These are phyloP conservation scores for Curvularia sp. DNA, from an alignment of 2,329 filamentous ascomycete genomes.

Conservation along the genomic window DNA sequence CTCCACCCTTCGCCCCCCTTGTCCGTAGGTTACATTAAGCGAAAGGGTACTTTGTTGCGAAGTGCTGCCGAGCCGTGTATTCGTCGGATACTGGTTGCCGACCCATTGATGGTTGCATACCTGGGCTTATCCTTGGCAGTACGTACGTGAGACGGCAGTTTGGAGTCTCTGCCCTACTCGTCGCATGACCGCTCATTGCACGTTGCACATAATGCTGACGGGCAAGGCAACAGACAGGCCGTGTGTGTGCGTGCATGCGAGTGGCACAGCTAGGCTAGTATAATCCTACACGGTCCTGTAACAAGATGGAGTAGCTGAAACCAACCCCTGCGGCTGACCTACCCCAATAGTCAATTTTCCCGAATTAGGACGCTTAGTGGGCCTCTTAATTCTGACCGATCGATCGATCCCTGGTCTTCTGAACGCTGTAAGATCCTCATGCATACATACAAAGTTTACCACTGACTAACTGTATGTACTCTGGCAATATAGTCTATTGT, in stretches of 20 bases:
- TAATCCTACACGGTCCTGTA: slow-evolving; percentile 28
- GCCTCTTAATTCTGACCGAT: slow-evolving; percentile 11
- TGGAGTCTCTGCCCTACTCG: slow-evolving; percentile 1
- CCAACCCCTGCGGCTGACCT: slow-evolving; percentile 22
- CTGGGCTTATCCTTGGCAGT: slow-evolving; percentile 7
- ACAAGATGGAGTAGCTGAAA: slow-evolving; percentile 27
- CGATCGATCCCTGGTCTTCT: slow-evolving; percentile 14
- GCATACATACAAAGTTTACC: slow-evolving; percentile 17
- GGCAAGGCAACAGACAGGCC: neutral
- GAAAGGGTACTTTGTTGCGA: slow-evolving; percentile 14
- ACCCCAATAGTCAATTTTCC: slow-evolving; percentile 19
- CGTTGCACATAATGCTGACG: neutral
- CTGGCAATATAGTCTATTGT: slow-evolving; percentile 2
- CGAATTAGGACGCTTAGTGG: slow-evolving; percentile 15
- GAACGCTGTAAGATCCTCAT: slow-evolving; percentile 21
- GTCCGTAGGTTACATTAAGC: slow-evolving; percentile 18
- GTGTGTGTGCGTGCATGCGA: neutral
- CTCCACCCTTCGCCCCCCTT: slow-evolving; percentile 4
- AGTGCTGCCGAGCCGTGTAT: slow-evolving; percentile 21
- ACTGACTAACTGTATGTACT: no score
- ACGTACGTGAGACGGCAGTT: slow-evolving; percentile 8
- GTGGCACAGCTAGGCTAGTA: slow-evolving; percentile 19
- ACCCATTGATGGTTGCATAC: slow-evolving; percentile 15
- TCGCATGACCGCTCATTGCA: slow-evolving; percentile 1
- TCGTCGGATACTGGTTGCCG: slow-evolving; percentile 17